phyloP scores from a whole-genome alignment of 108 stramenopile species.

The Skeletonema menzelii region DNA sequence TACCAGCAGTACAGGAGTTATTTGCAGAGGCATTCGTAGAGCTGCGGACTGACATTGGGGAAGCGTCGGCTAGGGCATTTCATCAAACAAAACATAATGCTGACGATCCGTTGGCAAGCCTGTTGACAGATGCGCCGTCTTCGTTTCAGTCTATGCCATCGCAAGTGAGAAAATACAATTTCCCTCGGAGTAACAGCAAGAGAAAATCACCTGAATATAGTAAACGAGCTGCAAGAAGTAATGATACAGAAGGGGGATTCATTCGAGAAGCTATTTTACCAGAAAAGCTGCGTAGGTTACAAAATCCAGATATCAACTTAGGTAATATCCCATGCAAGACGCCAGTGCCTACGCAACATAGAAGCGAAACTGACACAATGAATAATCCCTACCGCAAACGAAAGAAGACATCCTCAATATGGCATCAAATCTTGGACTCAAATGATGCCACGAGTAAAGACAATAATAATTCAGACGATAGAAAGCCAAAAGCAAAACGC shows the following conservation, averaged over 20 bases:
- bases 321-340: conserved; percentile 18
- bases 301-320: neutral
- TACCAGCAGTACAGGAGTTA: conserved; percentile 60
- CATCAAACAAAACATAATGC: conserved; percentile 18
- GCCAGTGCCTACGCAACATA: neutral
- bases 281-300: conserved; percentile 41
- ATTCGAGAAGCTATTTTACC: conserved; percentile 54
- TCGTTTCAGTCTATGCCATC: conserved; percentile 8
- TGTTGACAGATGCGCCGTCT: conserved; percentile 24
- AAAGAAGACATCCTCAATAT: conserved; percentile 53
- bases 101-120: conserved; percentile 54
- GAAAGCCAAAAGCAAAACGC: conserved; percentile 8
- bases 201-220: neutral
- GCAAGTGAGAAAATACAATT: conserved; percentile 23
- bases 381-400: conserved; percentile 49
- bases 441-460: conserved; percentile 17
- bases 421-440: conserved; percentile 62
- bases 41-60: conserved; percentile 59
- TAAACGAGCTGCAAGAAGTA: neutral
- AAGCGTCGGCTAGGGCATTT: conserved; percentile 63
- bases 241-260: conserved; percentile 62
- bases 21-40: conserved; percentile 76
- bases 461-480: neutral
- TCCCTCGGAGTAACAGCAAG: neutral
- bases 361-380: neutral